Evolutionary conservation across 345 rosid genomes (phyloP), one percentile per base, ranked within the genome.

Genomic region (Noccaea bulbosa): DNA sequence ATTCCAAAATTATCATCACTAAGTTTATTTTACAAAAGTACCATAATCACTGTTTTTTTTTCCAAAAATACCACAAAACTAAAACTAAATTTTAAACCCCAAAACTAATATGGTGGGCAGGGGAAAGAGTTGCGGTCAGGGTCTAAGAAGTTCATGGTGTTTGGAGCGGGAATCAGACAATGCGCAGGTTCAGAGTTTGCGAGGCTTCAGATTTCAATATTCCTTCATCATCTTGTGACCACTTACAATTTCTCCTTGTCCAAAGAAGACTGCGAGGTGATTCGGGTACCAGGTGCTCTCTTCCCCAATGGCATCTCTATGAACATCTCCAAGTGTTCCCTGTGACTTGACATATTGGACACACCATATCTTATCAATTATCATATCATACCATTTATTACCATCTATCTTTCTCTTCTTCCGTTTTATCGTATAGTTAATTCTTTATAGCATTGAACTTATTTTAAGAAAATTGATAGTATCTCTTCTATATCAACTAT

Each of bases 151-250:
- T 86, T 78, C 60, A 79, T 81, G 81, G 82, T 78, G 8, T 86
- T 82, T 44, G 88, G 88, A 22, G 69, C 75, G 1, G 87, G 88
- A 7, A 40, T 20, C 0, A 84, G 90, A 65, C 84, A 70, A 1
- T 79, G 87, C 27, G 75, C 55, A 16, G 87, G 86, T 40, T 79
- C 87, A 30, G 83, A 80, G 22, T 80, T 79, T 11, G 71, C 81
- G 3, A 86, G 85, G 60, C 77, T 81, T 43, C 81, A 79, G 27
- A 54, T 72, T 47, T 68, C 86, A 0, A 14, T 76, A 5, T 82
- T 80, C 32, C 60, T 83, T 7, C 86, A 77, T 62, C 40, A 67
- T 62, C 35, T 77, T 39, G 71, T 77, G 40, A 78, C 81, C 0
- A 67, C 59, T 12, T 78, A 82, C 69, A 35, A 65, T 81, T 82